A percentile compares a stretch with the other conserved stretches of the same genome.
Conservation (phyloP, 768 basidiomycete genomes). For the Mycena maculata region DNA sequence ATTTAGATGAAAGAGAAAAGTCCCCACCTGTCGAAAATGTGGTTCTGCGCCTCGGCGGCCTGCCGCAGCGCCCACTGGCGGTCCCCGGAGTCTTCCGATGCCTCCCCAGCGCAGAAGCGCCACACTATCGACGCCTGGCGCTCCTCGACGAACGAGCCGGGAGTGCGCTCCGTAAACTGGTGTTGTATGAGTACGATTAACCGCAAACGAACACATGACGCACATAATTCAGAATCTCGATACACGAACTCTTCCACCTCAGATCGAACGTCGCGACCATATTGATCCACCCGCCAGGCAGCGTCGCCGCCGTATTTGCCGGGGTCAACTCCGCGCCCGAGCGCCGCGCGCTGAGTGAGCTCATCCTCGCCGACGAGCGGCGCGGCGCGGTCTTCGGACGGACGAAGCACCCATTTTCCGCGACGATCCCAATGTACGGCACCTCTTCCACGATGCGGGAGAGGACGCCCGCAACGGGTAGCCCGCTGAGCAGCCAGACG, state of each 20-base stretch:
- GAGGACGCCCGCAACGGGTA: conserved; percentile 71
- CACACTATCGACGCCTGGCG: conserved; percentile 86
- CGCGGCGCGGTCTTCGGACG: conserved; percentile 57
- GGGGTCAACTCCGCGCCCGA: conserved; percentile 23
- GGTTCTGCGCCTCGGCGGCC: conserved; percentile 92
- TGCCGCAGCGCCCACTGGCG: conserved; percentile 87
- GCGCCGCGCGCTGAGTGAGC: neutral
- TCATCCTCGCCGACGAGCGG: conserved; percentile 25
- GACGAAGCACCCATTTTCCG: conserved; percentile 91
- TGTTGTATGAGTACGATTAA: neutral
- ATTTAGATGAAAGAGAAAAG: neutral
- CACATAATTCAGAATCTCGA: conserved; percentile 89
- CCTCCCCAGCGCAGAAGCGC: conserved; percentile 80
- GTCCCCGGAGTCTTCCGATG: conserved; percentile 59
- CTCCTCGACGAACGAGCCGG: conserved; percentile 87
- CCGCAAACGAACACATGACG: conserved; percentile 41
- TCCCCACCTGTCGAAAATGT: conserved; percentile 80
- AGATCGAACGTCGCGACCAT: conserved; percentile 84
- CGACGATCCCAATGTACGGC: conserved; percentile 81
- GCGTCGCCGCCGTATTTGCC: conserved; percentile 36
- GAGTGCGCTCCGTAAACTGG: conserved; percentile 92
- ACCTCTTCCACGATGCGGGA: conserved; percentile 61
- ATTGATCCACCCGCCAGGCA: conserved; percentile 71
- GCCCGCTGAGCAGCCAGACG: conserved; percentile 85
- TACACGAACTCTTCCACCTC: conserved; percentile 82